A percentile compares a stretch with the other conserved stretches of the same genome.
These are phyloP conservation scores for Chytridiales sp. DNA, from an alignment of 371 early-diverging fungal species.

Conservation along the genomic window DNA sequence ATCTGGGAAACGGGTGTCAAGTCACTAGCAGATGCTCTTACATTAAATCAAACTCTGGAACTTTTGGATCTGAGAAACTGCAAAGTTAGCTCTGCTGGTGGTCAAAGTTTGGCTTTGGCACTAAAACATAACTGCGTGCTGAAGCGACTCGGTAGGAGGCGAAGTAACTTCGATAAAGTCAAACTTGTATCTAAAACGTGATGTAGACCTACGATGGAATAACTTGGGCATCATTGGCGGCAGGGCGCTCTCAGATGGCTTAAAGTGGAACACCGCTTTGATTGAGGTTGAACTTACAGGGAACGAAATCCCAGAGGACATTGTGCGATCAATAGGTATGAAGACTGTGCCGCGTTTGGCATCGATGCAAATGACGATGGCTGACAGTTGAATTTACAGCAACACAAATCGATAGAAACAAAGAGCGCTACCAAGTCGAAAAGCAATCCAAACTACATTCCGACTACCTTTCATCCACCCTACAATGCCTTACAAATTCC, in stretches of 20 bases:
- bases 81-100: constrained; percentile 48
- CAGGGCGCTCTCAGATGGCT: constrained; percentile 43
- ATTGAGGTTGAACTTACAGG: constrained; percentile 43
- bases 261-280: constrained; percentile 47
- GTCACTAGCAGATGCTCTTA: constrained; percentile 49
- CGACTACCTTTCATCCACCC: constrained; percentile 32
- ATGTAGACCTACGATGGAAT: constrained; percentile 54
- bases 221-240: constrained; percentile 51
- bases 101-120: constrained; percentile 35
- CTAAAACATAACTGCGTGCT: constrained; percentile 46
- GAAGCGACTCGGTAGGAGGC: constrained; percentile 30
- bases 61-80: constrained; percentile 56
- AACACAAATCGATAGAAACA: constrained; percentile 34
- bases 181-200: background rate
- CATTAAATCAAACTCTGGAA: constrained; percentile 44
- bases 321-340: constrained; percentile 27
- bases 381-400: background rate
- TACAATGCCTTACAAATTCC: constrained; percentile 32
- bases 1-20: constrained; percentile 53
- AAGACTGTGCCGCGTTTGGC: no score
- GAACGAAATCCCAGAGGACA: constrained; percentile 54
- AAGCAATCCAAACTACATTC: constrained; percentile 29
- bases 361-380: background rate
- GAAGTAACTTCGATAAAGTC: background rate
- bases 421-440: constrained; percentile 21